Evolutionary conservation across 495 filamentous ascomycete genomes (phyloP), one percentile per base, ranked within the genome.

Genomic region (Hypoxylon fuscum): DNA sequence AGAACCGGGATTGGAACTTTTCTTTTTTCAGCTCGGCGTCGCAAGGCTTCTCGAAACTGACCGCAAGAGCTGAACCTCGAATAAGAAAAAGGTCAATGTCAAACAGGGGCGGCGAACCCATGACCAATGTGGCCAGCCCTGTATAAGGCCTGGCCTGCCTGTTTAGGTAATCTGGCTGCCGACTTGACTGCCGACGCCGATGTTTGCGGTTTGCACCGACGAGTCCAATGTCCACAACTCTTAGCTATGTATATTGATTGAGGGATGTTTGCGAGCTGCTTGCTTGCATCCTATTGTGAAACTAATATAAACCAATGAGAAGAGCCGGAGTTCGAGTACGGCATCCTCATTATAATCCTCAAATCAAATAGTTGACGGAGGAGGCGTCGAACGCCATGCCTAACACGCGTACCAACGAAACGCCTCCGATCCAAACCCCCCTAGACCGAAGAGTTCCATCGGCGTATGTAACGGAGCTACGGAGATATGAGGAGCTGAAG

Each of bases 21-120:
- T 40, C 43, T 5, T 22, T 55, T 59, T 66, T 66, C 63, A 66
- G 63, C 63, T 66, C 50, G 45, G 52, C 52, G 51, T 53, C 27
- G 41, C 29, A 37, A 61, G 63, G 63, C 63, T 66, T 56, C 18
- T 12, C 23, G 18, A 58, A 46, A 52, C 35, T 27, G 22, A 56
- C 25, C 25, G 25, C 25, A n/a, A 40, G 35, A 66, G 63, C 63
- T 66, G 63, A 66, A 66, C 35, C 20, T 43, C 23, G 6, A 44
- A 59, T 18, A 27, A 21, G 12, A 34, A 47, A 47, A 47, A 32
- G 43, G 23, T 23, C 20, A 22, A 52, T 23, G 23, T 12, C 27
- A 48, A 55, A 44, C 48, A 56, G 46, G 53, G 45, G n/a, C n/a
- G 53, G 23, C n/a, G 17, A 17, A 1, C 46, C 40, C 46, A 31